These are phyloP conservation scores for Exserohilum turcica DNA, from an alignment of 2,329 filamentous ascomycete species.

Conservation along the genomic window DNA sequence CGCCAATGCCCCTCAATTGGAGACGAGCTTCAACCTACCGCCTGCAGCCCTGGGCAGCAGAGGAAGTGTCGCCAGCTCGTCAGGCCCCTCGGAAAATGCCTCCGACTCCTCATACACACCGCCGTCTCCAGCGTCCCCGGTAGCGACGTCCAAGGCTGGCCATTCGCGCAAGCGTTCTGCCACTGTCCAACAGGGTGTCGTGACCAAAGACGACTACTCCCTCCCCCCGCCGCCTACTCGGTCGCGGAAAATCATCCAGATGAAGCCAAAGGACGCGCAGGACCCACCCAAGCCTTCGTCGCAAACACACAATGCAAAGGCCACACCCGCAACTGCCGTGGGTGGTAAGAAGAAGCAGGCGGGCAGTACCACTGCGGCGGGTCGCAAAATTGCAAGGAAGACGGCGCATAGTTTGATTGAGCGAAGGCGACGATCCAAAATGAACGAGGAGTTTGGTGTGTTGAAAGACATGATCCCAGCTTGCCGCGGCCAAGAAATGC, in stretches of 20 bases:
- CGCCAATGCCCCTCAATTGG: constrained; percentile 63
- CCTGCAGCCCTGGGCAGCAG: constrained; percentile 69
- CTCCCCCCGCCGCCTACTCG: constrained; percentile 91
- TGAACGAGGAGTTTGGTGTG: constrained; percentile 97
- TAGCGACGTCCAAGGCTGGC: constrained; percentile 38
- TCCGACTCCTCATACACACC: constrained; percentile 61
- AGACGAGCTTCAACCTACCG: constrained; percentile 74
- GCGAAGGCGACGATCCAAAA: constrained; percentile 85
- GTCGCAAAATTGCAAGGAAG: constrained; percentile 93
- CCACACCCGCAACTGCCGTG: constrained; percentile 27
- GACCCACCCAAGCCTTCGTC: constrained; percentile 30
- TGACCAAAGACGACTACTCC: constrained; percentile 69
- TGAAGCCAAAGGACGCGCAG: constrained; percentile 69
- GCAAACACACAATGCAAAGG: constrained; percentile 28
- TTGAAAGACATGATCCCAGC: constrained; percentile 95
- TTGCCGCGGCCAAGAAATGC: constrained; percentile 93
- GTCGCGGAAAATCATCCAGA: constrained; percentile 95
- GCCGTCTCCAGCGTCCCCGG: constrained; percentile 48
- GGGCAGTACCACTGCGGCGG: constrained; percentile 74
- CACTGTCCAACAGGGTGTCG: constrained; percentile 37
- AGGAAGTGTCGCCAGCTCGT: constrained; percentile 53
- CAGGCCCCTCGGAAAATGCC: constrained; percentile 53
- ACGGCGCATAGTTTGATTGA: constrained; percentile 97
- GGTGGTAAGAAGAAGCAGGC: constrained; percentile 75
- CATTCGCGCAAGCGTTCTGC: constrained; percentile 41